Conservation (phyloP, 1,284 basidiomycete genomes). For the Hypsizygus ulmarius region DNA sequence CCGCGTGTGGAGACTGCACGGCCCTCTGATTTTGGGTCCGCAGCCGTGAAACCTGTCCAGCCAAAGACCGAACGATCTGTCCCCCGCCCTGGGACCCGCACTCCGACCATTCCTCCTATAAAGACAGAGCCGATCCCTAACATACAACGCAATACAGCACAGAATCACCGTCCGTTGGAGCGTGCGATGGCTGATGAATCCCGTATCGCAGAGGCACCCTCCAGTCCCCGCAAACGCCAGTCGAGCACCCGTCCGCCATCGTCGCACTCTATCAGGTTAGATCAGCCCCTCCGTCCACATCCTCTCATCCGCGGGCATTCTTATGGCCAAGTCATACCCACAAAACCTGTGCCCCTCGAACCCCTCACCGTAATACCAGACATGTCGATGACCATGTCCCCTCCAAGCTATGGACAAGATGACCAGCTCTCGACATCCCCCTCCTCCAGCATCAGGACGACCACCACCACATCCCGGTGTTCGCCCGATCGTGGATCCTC, state of each 20-base stretch:
- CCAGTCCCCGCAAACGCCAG: constrained; percentile 26
- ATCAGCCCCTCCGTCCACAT: constrained; percentile 55
- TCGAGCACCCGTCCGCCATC: constrained; percentile 57
- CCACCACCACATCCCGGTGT: constrained; percentile 24
- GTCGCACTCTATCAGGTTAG: constrained; percentile 50
- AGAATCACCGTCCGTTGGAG: constrained; percentile 8
- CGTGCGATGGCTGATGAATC: constrained; percentile 3
- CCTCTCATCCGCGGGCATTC: constrained; percentile 74
- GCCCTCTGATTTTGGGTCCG: constrained; percentile 30
- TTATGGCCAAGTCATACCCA: constrained; percentile 41
- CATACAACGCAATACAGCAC: constrained; percentile 9
- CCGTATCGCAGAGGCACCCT: constrained; percentile 3
- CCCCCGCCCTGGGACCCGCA: constrained; percentile 9
- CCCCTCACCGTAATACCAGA: constrained; percentile 61
- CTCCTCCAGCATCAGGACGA: constrained; percentile 30
- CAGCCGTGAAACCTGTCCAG: constrained; percentile 6
- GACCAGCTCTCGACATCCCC: constrained; percentile 35
- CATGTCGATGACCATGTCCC: constrained; percentile 42
- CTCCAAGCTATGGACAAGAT: constrained; percentile 32
- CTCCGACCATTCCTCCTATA: constrained; percentile 18
- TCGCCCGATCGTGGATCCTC: constrained; percentile 17
- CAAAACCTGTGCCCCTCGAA: constrained; percentile 56
- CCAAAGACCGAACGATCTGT: constrained; percentile 1
- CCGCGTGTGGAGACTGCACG: constrained; percentile 38
- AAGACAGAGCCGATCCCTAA: constrained; percentile 14